Evolutionary conservation across 2,329 filamentous ascomycete species (phyloP).

Genomic region (Nemania bipapillata): DNA sequence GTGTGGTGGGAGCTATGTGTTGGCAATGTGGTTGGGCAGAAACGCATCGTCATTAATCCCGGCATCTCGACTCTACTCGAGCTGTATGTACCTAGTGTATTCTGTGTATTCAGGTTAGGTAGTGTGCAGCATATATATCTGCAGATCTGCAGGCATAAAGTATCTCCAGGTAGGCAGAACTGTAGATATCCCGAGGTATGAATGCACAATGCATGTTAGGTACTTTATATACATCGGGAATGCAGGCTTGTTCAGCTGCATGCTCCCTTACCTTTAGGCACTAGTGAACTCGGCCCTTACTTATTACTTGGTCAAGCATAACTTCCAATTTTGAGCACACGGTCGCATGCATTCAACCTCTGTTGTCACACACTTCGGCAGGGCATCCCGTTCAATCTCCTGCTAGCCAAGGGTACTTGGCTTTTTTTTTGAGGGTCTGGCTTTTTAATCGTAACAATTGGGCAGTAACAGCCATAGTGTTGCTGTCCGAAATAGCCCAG

Average conservation of each 20-base stretch:
- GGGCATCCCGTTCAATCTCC: neutral
- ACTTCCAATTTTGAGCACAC: neutral
- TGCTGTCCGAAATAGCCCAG: too few relatives aligned
- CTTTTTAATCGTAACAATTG: slow-evolving; percentile 18
- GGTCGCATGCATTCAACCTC: slow-evolving; percentile 16
- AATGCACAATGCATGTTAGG: slow-evolving; percentile 18
- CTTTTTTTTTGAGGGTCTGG: neutral
- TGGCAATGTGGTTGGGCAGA: slow-evolving; percentile 53
- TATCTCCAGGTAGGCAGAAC: neutral
- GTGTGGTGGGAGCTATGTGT: slow-evolving; percentile 46
- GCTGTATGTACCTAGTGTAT: too few relatives aligned
- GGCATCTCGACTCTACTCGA: neutral
- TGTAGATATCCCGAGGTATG: neutral
- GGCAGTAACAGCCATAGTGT: slow-evolving; percentile 27
- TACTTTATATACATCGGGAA: slow-evolving; percentile 17
- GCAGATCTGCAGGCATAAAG: neutral
- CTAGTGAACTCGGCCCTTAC: neutral
- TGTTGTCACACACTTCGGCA: slow-evolving; percentile 18
- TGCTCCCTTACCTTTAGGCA: neutral
- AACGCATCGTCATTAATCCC: slow-evolving; percentile 38
- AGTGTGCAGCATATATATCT: neutral
- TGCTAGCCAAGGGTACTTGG: neutral
- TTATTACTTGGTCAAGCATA: slow-evolving; percentile 5
- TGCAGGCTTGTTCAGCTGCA: slow-evolving; percentile 2
- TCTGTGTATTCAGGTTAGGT: neutral